phyloP scores from a whole-genome alignment of 2,329 filamentous ascomycete species.

The Talaromyces sp. region DNA sequence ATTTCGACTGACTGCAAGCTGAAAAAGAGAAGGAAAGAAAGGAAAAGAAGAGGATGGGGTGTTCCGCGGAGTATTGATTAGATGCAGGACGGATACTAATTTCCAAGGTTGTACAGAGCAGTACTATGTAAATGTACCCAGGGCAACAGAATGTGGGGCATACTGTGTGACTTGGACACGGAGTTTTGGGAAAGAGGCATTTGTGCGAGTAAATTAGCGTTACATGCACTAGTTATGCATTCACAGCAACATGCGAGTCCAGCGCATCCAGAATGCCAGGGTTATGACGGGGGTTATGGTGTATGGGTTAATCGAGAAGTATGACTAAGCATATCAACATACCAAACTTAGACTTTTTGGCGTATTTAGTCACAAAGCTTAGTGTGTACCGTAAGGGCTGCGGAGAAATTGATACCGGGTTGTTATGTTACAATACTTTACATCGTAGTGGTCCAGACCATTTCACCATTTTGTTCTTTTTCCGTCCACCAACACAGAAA shows the following conservation, averaged over 20 bases:
- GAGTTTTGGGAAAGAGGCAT: constrained; percentile 1
- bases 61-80: neutral
- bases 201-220: constrained; percentile 2
- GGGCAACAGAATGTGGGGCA: neutral
- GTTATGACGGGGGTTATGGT: neutral
- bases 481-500: neutral
- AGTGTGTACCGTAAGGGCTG: neutral
- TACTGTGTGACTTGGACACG: constrained; percentile 3
- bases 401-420: neutral
- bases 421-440: constrained; percentile 4
- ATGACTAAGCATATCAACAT: neutral
- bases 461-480: neutral
- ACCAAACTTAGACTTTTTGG: neutral
- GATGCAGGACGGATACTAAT: constrained; percentile 1
- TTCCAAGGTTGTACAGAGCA: neutral
- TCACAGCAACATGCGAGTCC: neutral
- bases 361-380: constrained; percentile 4
- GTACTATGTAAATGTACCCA: neutral
- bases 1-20: neutral
- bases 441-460: neutral
- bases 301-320: neutral
- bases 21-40: constrained; percentile 1
- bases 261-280: neutral
- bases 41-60: neutral
- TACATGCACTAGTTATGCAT: constrained; percentile 8